Evolutionary conservation across 129 eudicot genomes (phyloP).

Genomic region (Kitagawia praeruptora): DNA sequence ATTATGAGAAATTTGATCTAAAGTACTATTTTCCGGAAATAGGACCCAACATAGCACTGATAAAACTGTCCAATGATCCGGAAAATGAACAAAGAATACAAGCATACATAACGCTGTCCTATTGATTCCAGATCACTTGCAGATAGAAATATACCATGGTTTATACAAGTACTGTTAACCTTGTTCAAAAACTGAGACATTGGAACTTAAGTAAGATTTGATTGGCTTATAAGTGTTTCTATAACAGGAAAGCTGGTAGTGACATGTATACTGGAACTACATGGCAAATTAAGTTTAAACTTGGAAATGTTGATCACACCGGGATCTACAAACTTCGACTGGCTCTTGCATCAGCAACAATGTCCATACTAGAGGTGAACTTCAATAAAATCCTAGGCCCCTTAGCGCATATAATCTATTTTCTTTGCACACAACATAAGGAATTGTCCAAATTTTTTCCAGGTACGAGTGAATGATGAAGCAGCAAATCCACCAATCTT

Average conservation of each 20-base stretch:
- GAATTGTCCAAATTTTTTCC: neutral
- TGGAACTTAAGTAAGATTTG: neutral
- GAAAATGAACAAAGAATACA: too few relatives aligned
- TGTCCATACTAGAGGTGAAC: slow-evolving; percentile 53
- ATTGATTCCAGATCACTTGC: too few relatives aligned
- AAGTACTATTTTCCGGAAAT: neutral
- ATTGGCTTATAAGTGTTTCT: neutral
- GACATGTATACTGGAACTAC: slow-evolving; percentile 53
- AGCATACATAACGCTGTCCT: neutral
- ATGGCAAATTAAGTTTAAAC: slow-evolving; percentile 71
- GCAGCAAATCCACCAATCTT: slow-evolving; percentile 25
- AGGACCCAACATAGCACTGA: neutral
- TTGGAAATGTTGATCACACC: slow-evolving; percentile 16
- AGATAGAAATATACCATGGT: neutral
- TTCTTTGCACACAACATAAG: neutral
- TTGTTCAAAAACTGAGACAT: neutral
- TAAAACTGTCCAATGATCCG: neutral
- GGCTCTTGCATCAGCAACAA: slow-evolving; percentile 73
- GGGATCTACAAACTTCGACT: slow-evolving; percentile 55
- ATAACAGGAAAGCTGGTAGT: slow-evolving; percentile 38
- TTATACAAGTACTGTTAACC: neutral
- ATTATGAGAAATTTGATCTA: neutral
- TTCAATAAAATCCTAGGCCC: neutral
- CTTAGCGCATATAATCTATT: neutral
- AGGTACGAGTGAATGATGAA: slow-evolving; percentile 47